Evolutionary conservation across 2,329 filamentous ascomycete genomes (phyloP).

Genomic region (Hymenoscyphus albidus): DNA sequence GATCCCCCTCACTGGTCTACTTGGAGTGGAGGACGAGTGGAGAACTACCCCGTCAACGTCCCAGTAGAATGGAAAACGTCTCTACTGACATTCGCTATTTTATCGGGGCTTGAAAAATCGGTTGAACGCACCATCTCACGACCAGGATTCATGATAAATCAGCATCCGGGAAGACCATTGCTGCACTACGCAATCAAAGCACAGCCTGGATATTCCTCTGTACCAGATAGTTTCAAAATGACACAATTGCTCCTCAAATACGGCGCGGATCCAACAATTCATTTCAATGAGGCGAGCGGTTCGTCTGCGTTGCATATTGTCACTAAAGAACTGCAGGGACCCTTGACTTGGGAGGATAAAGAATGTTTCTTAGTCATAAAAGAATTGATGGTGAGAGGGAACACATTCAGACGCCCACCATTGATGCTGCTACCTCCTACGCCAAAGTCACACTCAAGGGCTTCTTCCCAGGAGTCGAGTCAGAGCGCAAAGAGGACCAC

Average conservation of each 20-base stretch:
- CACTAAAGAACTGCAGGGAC: background rate
- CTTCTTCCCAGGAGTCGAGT: background rate
- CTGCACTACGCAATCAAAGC: background rate
- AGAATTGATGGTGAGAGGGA: background rate
- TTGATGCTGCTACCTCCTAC: background rate
- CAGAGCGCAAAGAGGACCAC: background rate
- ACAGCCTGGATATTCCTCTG: background rate
- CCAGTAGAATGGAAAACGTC: background rate
- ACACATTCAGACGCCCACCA: background rate
- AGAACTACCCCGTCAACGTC: background rate
- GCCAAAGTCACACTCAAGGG: background rate
- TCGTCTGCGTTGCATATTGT: background rate
- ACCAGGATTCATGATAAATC: background rate
- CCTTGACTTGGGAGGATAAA: background rate
- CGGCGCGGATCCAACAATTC: background rate
- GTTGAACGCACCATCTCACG: background rate
- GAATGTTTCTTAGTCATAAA: background rate
- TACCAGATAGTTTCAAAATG: background rate
- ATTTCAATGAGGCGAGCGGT: background rate
- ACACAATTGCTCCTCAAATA: background rate
- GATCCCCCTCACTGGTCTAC: background rate
- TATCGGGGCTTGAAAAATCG: background rate
- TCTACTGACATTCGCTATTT: background rate
- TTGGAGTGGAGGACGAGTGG: background rate
- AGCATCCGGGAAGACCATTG: background rate